Conservation (phyloP, 139 green algal species). For the Tetratostichococcus sp. region DNA sequence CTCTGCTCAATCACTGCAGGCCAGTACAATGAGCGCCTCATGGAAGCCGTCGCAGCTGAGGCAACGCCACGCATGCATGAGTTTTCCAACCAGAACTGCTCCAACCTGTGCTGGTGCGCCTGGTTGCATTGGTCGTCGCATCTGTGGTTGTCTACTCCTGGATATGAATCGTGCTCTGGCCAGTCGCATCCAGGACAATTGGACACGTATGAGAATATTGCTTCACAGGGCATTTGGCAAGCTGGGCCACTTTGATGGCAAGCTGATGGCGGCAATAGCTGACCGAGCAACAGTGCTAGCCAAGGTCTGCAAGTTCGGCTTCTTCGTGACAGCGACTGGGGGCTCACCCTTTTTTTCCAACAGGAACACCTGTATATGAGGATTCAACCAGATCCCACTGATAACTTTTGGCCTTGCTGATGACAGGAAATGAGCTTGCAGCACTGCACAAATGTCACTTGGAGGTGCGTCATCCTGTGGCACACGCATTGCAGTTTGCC, state of each 20-base stretch:
- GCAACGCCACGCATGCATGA: conserved; percentile 24
- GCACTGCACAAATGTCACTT: conserved; percentile 52
- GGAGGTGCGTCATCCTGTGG: conserved; percentile 12
- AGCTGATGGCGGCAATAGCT: conserved; percentile 38
- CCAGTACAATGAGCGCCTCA: conserved; percentile 29
- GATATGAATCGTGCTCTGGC: no score
- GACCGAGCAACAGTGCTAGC: conserved; percentile 4
- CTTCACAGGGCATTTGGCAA: conserved; percentile 19
- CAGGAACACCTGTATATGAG: no score
- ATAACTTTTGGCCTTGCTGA: no score
- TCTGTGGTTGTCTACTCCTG: no score
- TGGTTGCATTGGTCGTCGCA: no score
- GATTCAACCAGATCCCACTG: no score
- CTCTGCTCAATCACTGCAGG: conserved; percentile 5
- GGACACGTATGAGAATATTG: neutral
- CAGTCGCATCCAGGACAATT: no score
- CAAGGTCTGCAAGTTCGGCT: no score
- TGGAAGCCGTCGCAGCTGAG: conserved; percentile 32
- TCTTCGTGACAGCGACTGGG: no score
- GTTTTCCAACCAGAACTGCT: conserved; percentile 52
- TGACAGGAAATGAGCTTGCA: conserved; percentile 38
- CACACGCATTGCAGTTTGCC: no score
- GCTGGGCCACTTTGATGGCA: conserved; percentile 31
- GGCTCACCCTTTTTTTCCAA: no score
- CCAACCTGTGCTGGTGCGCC: conserved; percentile 23